Evolutionary conservation across 805 yeast species (phyloP).

Genomic region (Metschnikowia baotianmanensis): DNA sequence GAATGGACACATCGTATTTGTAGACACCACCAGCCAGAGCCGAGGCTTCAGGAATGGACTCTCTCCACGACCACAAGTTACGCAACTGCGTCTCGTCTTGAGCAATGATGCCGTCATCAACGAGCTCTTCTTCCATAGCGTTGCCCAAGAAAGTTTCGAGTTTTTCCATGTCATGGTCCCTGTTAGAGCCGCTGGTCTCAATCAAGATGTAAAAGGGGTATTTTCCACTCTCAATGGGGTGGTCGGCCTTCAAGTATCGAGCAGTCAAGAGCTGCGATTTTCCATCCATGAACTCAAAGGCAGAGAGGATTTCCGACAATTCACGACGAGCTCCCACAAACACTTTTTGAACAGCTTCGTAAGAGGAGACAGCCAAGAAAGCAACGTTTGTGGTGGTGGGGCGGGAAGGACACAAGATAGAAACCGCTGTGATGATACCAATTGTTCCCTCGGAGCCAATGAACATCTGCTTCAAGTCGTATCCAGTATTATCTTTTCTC

Average conservation of each 20-base stretch:
- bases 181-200: conserved; percentile 94
- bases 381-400: conserved; percentile 87
- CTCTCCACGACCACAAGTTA: conserved; percentile 95
- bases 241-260: conserved; percentile 54
- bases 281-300: conserved; percentile 91
- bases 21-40: conserved; percentile 90
- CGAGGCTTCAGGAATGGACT: conserved; percentile 85
- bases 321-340: conserved; percentile 77
- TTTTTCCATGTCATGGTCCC: conserved; percentile 90
- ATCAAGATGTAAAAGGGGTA: conserved; percentile 89
- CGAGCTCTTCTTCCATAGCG: conserved; percentile 79
- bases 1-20: conserved; percentile 94
- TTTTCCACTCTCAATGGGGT: conserved; percentile 74
- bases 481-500: conserved; percentile 94
- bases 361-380: conserved; percentile 75
- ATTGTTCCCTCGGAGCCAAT: conserved; percentile 94
- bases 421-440: conserved; percentile 87
- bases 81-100: conserved; percentile 87
- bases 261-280: conserved; percentile 65
- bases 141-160: conserved; percentile 79
- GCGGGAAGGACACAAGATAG: conserved; percentile 85
- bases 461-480: conserved; percentile 86
- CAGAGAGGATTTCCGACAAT: conserved; percentile 81
- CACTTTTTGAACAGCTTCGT: conserved; percentile 79
- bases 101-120: conserved; percentile 93